Conservation (phyloP, 352 stramenopile genomes). For the Globisporangium irregulare region DNA sequence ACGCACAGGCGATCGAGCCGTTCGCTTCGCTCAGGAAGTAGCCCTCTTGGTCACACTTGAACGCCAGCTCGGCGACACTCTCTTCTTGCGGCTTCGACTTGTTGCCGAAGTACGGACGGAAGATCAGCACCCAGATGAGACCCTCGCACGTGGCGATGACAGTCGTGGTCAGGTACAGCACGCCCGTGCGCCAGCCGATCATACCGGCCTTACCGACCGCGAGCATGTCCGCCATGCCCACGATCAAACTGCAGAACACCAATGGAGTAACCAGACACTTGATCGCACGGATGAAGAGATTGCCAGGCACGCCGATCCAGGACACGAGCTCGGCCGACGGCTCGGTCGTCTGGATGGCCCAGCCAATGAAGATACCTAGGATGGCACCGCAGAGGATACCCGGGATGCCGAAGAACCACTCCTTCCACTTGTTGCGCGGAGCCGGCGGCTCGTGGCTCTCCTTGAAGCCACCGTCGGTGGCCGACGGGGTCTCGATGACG, state of each 20-base stretch:
- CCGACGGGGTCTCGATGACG: conserved; percentile 6
- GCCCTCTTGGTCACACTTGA: conserved; percentile 17
- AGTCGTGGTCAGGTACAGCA: too few species aligned
- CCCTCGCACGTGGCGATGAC: too few species aligned
- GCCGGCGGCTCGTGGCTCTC: conserved; percentile 4
- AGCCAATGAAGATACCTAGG: conserved; percentile 26
- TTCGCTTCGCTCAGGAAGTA: conserved; percentile 21
- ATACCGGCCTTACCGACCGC: too few species aligned
- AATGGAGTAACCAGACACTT: conserved; percentile 39
- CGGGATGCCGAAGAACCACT: conserved; percentile 21
- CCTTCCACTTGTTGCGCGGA: conserved; percentile 2
- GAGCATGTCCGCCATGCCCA: conserved; percentile 30
- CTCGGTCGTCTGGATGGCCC: conserved; percentile 14
- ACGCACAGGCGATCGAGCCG: conserved; percentile 13
- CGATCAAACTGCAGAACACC: conserved; percentile 49
- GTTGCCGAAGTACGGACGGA: conserved; percentile 26
- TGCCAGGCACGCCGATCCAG: conserved; percentile 37
- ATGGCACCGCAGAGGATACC: conserved; percentile 29
- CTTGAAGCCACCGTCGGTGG: neutral
- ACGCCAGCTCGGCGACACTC: conserved; percentile 5
- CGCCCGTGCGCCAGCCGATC: too few species aligned
- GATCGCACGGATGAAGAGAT: conserved; percentile 48
- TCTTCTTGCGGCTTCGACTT: conserved; percentile 7
- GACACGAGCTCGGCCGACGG: conserved; percentile 15
- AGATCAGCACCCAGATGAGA: conserved; percentile 32